Percentiles rank a stretch among this genome's conserved stretches.
phyloP scores from a whole-genome alignment of 495 filamentous ascomycete species.

The Cenococcum geophilum region DNA sequence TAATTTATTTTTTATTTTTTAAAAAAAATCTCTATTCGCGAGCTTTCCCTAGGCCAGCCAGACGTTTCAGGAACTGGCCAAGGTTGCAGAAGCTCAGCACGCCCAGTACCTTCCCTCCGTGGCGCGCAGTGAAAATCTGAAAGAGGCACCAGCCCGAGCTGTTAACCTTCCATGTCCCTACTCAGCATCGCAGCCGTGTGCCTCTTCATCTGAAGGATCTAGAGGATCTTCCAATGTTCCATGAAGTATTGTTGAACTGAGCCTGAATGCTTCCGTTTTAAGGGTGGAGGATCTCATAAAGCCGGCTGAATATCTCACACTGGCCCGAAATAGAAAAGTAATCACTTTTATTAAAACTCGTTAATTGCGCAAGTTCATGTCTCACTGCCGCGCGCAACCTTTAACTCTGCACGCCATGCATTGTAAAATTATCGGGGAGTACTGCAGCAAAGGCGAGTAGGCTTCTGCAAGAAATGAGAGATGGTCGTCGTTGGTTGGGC shows the following conservation, averaged over 20 bases:
- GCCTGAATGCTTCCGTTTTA: not conserved
- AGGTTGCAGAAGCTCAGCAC: no score
- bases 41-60: no score
- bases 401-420: no score
- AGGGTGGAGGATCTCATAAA: not conserved
- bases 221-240: not conserved
- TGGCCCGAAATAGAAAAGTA: conserved; percentile 4
- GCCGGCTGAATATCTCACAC: not conserved
- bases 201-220: not conserved
- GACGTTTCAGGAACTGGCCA: no score
- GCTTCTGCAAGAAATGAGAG: no score
- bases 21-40: no score
- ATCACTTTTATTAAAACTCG: not conserved
- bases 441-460: no score
- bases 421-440: no score
- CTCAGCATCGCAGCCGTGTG: not conserved
- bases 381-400: no score
- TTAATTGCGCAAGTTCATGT: no score
- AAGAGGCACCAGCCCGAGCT: not conserved
- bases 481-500: not conserved
- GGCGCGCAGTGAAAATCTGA: not conserved
- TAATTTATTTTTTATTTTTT: no score
- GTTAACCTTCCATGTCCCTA: not conserved
- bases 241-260: not conserved
- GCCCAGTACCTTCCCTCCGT: no score